Percentiles rank a stretch among this genome's conserved stretches.
Conservation (phyloP, 148 eudicot genomes). For the Arbutus unedo region DNA sequence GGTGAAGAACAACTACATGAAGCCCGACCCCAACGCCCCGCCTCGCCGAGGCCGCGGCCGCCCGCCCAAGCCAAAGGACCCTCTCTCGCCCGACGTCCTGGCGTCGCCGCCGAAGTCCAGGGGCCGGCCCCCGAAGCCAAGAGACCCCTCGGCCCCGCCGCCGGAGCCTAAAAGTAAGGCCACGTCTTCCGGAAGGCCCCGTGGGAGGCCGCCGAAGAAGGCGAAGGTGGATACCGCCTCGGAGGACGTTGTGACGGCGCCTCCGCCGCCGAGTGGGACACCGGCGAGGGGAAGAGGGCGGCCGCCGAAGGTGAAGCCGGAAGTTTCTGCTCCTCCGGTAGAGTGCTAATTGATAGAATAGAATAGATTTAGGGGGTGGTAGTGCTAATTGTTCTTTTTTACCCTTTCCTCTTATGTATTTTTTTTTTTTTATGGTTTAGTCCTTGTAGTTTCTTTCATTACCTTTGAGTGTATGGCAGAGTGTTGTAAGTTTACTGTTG, state of each 20-base stretch:
- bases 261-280: constrained; percentile 10
- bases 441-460: neutral
- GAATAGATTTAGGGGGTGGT: constrained; percentile 21
- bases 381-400: constrained; percentile 24
- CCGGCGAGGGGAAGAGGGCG: constrained; percentile 39
- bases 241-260: constrained; percentile 15
- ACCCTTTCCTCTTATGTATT: neutral
- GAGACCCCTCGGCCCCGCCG: neutral
- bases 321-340: constrained; percentile 19
- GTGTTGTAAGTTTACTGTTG: neutral
- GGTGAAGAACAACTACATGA: constrained; percentile 63
- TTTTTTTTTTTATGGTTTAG: neutral
- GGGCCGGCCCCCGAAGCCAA: constrained; percentile 44
- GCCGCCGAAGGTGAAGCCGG: constrained; percentile 40
- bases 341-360: constrained; percentile 26
- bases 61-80: constrained; percentile 47
- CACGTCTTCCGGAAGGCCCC: constrained; percentile 17
- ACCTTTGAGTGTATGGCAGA: neutral
- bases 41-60: constrained; percentile 57
- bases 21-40: constrained; percentile 37
- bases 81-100: constrained; percentile 6
- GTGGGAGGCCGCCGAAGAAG: constrained; percentile 57
- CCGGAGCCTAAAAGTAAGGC: neutral
- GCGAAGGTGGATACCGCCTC: constrained; percentile 6
- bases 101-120: constrained; percentile 36